Evolutionary conservation across 345 rosid species (phyloP), one percentile per base, ranked within the genome.

Genomic region (Syzygium aqueum): DNA sequence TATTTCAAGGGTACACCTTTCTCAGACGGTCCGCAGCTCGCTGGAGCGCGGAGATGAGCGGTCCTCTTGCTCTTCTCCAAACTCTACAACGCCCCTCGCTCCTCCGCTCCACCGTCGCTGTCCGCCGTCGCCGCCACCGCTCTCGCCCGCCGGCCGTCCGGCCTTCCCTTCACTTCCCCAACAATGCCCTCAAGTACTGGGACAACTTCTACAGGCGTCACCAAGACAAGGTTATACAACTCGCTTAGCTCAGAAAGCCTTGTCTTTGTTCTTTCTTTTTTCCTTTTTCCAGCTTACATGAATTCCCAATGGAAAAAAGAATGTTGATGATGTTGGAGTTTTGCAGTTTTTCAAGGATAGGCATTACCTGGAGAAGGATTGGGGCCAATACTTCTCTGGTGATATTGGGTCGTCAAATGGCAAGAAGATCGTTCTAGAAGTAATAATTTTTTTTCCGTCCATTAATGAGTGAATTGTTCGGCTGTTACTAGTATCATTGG

Each of bases 341-440:
- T n/a, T 85, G 85, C 89, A 94, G 94, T 93, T 94, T 85, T 94
- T 94, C 85, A 94, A 94, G 87, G 95, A 94, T n/a, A 93, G 95
- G 59, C 96, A 94, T 91, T 94, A 93, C 94, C 89, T 94, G 93
- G 93, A 91, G 85, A 94, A 94, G 88, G 96, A 94, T 82, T 92
- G 95, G 96, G 93, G 92, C 19, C 88, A 61, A 30, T 91, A 91
- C 92, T 91, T 94, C 87, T 87, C 46, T 19, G 14, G 49, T 73
- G 80, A 73, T 33, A 40, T 73, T 73, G 80, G 89, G 33, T 92
- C 91, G 87, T 87, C 83, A 43, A n/a, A 82, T 22, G 89, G 86
- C 56, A 85, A 73, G 51, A 88, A 91, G 87, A 87, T 88, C 59
- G 86, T 91, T 85, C 89, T 90, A 49, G 92, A 90, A 91, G 92